phyloP scores from a whole-genome alignment of 805 yeast genomes.

The Yamadazyma ubonensis region DNA sequence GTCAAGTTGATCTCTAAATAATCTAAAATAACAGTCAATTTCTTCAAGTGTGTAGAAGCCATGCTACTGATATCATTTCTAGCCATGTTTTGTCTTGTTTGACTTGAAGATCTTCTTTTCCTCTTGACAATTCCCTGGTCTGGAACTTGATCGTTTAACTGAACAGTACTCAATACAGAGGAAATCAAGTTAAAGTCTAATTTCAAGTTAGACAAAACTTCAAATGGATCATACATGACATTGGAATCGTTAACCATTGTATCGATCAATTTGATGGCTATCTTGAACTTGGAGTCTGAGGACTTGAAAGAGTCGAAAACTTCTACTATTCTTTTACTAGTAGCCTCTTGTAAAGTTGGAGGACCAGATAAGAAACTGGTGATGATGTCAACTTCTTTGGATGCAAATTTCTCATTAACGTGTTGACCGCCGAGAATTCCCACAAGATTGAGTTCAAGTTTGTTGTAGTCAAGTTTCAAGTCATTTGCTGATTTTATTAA shows the following conservation, averaged over 20 bases:
- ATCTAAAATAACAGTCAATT: constrained; percentile 76
- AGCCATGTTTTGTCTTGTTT: constrained; percentile 72
- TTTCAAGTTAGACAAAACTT: constrained; percentile 52
- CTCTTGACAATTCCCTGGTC: constrained; percentile 64
- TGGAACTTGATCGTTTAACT: constrained; percentile 49
- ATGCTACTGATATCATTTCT: constrained; percentile 66
- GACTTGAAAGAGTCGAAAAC: constrained; percentile 56
- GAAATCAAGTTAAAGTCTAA: constrained; percentile 58
- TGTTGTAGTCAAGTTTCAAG: constrained; percentile 46
- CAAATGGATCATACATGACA: constrained; percentile 37
- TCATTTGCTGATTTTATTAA: constrained; percentile 45
- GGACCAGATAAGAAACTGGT: constrained; percentile 47
- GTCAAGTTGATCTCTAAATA: constrained; percentile 58
- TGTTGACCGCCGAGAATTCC: constrained; percentile 50
- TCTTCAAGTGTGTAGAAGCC: constrained; percentile 77
- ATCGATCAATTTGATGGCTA: constrained; percentile 50
- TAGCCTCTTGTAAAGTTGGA: constrained; percentile 38
- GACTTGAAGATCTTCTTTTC: constrained; percentile 76
- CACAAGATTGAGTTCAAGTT: constrained; percentile 58
- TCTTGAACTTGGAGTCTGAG: constrained; percentile 52
- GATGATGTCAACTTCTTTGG: constrained; percentile 59
- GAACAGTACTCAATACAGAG: constrained; percentile 57
- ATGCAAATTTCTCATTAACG: constrained; percentile 50
- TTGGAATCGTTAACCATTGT: constrained; percentile 35
- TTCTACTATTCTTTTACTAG: constrained; percentile 50